Percentiles rank a stretch among this genome's conserved stretches.
These are phyloP conservation scores for Coemansia asiatica DNA, from an alignment of 192 early-diverging fungal genomes.

Conservation along the genomic window DNA sequence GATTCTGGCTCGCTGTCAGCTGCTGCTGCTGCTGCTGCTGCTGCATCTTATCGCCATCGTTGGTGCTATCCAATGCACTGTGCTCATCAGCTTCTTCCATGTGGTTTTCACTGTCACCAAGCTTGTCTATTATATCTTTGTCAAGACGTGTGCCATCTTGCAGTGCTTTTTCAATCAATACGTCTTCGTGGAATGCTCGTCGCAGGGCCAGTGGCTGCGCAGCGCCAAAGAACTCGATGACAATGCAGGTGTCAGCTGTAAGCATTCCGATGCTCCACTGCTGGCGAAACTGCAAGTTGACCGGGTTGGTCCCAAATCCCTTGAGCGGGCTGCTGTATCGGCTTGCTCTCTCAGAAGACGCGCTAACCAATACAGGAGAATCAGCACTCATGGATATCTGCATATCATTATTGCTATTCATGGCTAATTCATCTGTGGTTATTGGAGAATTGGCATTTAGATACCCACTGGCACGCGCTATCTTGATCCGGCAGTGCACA, in stretches of 20 bases:
- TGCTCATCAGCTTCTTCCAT: neutral
- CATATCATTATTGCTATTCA: neutral
- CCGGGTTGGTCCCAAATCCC: conserved; percentile 43
- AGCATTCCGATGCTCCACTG: conserved; percentile 41
- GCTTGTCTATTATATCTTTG: neutral
- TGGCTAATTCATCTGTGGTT: neutral
- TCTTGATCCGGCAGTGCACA: conserved; percentile 48
- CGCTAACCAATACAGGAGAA: conserved; percentile 19
- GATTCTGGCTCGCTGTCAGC: conserved; percentile 38
- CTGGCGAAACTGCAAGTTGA: conserved; percentile 43
- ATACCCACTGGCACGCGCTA: conserved; percentile 29
- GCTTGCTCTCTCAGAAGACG: conserved; percentile 17
- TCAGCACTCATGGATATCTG: neutral
- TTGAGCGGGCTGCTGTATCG: conserved; percentile 19
- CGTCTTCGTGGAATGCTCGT: conserved; percentile 49
- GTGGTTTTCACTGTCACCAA: neutral
- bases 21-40: neutral
- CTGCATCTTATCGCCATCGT: neutral
- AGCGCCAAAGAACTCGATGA: conserved; percentile 45
- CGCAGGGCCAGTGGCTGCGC: conserved; percentile 34
- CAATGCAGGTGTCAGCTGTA: conserved; percentile 25
- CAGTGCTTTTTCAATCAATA: conserved; percentile 38
- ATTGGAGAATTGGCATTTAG: conserved; percentile 7
- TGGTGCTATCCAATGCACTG: neutral
- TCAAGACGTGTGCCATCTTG: neutral